Evolutionary conservation across 2,329 filamentous ascomycete species (phyloP).

Genomic region (Cercospora zeina): DNA sequence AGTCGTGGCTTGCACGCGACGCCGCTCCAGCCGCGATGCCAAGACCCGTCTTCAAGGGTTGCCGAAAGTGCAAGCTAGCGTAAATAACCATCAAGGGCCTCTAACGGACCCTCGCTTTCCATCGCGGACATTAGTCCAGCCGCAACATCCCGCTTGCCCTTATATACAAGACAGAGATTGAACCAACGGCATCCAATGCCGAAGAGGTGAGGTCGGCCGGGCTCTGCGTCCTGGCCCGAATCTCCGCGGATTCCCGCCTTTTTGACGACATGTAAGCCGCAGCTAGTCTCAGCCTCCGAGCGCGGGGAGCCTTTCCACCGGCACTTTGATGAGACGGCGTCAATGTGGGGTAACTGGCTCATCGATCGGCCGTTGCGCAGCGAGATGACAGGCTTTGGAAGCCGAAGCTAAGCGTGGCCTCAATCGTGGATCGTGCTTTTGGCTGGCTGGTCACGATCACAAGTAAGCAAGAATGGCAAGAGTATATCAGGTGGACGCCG

Average conservation of each 20-base stretch:
- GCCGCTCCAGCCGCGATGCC: not conserved
- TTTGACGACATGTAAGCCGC: not conserved
- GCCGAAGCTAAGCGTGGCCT: slow-evolving; percentile 14
- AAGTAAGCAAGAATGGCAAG: slow-evolving; percentile 7
- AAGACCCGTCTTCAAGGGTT: not conserved
- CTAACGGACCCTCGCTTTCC: not conserved
- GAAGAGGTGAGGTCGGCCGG: slow-evolving; percentile 12
- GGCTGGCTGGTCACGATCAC: slow-evolving; percentile 7
- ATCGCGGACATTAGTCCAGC: not conserved
- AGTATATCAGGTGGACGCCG: slow-evolving; percentile 2
- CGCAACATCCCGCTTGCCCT: not conserved
- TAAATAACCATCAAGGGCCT: not conserved
- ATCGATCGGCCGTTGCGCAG: not conserved
- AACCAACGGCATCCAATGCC: not conserved
- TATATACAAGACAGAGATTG: not conserved
- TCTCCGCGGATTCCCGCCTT: slow-evolving; percentile 7
- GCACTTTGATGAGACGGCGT: slow-evolving; percentile 12
- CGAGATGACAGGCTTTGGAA: not conserved
- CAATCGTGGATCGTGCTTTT: slow-evolving; percentile 11
- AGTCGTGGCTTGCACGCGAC: no score
- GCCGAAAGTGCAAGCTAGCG: not conserved
- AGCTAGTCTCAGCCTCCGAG: slow-evolving; percentile 1
- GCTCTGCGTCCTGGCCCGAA: not conserved
- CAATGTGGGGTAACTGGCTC: slow-evolving; percentile 6
- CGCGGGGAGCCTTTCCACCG: not conserved